Conservation (phyloP, 805 yeast genomes). For the Sungouiella thailandica region DNA sequence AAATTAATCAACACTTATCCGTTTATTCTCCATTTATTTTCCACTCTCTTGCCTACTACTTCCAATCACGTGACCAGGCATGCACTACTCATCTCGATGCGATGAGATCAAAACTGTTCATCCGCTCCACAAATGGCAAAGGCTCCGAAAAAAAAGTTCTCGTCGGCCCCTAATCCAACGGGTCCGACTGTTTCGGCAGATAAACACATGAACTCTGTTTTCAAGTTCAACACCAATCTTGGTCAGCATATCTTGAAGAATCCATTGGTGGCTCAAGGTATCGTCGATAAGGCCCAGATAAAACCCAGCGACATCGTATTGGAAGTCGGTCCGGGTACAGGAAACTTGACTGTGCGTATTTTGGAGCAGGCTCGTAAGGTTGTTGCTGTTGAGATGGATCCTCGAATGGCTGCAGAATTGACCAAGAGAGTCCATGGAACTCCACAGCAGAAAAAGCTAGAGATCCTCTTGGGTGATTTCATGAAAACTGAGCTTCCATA, state of each 20-base stretch:
- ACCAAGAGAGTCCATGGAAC: constrained; percentile 97
- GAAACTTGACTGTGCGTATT: constrained; percentile 90
- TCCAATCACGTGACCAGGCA: too few species aligned
- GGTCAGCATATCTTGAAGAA: constrained; percentile 97
- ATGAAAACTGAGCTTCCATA: constrained; percentile 94
- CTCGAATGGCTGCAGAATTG: constrained; percentile 99
- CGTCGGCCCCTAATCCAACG: constrained; percentile 39
- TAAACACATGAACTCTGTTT: constrained; percentile 73
- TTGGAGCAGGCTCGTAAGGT: constrained; percentile 90
- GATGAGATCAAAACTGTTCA: constrained; percentile 3
- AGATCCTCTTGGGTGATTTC: constrained; percentile 89
- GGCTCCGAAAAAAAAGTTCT: constrained; percentile 60
- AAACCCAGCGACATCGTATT: constrained; percentile 89
- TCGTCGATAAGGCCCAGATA: constrained; percentile 92
- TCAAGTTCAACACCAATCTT: constrained; percentile 92
- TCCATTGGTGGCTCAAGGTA: constrained; percentile 96
- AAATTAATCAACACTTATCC: too few species aligned
- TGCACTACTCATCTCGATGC: constrained; percentile 1
- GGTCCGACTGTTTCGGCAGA: constrained; percentile 63
- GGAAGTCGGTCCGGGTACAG: constrained; percentile 99
- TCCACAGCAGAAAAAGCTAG: constrained; percentile 87
- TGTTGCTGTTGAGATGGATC: constrained; percentile 97
- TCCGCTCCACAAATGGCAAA: constrained; percentile 46
- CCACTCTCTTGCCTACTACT: too few species aligned
- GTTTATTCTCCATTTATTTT: too few species aligned